Evolutionary conservation across 441 rosid genomes (phyloP).

Genomic region (Melastoma candidum): DNA sequence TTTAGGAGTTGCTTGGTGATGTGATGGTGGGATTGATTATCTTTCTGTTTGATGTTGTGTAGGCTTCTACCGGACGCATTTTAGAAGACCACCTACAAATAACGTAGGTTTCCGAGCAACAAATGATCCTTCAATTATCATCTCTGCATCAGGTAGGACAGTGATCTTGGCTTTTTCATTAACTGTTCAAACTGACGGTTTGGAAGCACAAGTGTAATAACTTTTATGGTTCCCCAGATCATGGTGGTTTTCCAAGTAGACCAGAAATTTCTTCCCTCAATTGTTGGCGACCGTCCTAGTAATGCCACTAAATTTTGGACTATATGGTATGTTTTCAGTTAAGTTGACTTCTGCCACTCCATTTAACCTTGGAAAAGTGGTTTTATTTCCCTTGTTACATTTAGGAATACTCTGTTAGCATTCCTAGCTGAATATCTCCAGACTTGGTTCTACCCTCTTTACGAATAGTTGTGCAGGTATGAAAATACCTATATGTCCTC

Average conservation of each 20-base stretch:
- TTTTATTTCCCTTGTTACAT: no score
- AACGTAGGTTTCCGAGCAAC: constrained; percentile 56
- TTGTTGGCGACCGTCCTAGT: constrained; percentile 90
- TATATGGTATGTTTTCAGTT: constrained; percentile 23
- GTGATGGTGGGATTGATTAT: background rate
- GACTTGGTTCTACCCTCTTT: no score
- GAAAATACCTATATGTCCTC: no score
- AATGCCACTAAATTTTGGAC: constrained; percentile 17
- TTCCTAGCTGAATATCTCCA: no score
- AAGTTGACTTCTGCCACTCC: background rate
- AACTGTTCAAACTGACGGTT: no score
- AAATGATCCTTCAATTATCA: constrained; percentile 39
- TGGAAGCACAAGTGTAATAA: no score
- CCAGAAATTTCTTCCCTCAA: constrained; percentile 71
- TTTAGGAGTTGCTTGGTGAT: no score
- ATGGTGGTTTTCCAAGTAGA: constrained; percentile 64
- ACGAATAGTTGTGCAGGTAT: no score
- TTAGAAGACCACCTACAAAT: constrained; percentile 58
- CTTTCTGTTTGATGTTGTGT: constrained; percentile 10
- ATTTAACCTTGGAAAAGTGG: no score
- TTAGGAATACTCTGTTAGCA: no score
- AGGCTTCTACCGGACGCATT: constrained; percentile 71
- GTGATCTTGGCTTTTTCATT: no score
- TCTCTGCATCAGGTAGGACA: no score
- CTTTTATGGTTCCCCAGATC: constrained; percentile 44